These are phyloP conservation scores for Gryganskiella cystojenkinii DNA, from an alignment of 192 early-diverging fungal species.

Conservation along the genomic window DNA sequence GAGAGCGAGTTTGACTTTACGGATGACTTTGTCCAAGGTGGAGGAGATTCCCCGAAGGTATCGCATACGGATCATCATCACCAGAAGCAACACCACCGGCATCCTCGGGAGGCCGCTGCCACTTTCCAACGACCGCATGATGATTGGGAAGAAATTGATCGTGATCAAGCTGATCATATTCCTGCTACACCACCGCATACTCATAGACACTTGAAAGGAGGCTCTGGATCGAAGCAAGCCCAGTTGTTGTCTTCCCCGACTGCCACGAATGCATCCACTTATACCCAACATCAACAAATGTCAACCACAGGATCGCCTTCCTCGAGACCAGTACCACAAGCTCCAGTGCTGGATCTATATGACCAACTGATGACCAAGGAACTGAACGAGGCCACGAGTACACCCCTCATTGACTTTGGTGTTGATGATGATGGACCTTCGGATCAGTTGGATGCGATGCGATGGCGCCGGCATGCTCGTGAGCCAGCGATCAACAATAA, in stretches of 20 bases:
- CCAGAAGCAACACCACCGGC: neutral
- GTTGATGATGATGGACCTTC: neutral
- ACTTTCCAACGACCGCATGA: neutral
- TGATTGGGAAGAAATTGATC: slow-evolving; percentile 26
- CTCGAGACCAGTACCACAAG: neutral
- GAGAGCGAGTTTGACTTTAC: neutral
- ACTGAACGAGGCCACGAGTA: slow-evolving; percentile 40
- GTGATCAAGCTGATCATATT: neutral
- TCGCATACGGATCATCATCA: neutral
- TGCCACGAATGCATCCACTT: neutral
- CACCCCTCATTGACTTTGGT: slow-evolving; percentile 35
- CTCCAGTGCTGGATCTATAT: slow-evolving; percentile 29
- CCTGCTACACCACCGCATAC: neutral
- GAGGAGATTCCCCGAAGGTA: neutral
- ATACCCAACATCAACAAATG: neutral
- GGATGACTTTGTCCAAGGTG: neutral
- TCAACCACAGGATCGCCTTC: neutral
- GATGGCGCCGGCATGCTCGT: slow-evolving; percentile 45
- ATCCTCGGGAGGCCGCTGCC: too few relatives aligned
- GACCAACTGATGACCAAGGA: slow-evolving; percentile 47
- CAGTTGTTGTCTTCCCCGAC: neutral
- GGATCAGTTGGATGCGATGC: neutral
- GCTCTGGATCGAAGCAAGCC: slow-evolving; percentile 1
- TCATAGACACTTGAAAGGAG: slow-evolving; percentile 1
- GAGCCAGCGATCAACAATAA: slow-evolving; percentile 34